Evolutionary conservation across 176 grass and related monocot species (phyloP).

Genomic region (Sorghum bicolor): Sorghum_bicolor_NCBIv3 NC_012872.2:65290001-65290500

Average conservation of each 20-base stretch:
- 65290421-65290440: constrained; percentile 9
- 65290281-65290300: constrained; percentile 97
- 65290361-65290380: constrained; percentile 49
- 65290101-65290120: neutral
- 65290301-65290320: constrained; percentile 83
- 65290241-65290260: constrained; percentile 52
- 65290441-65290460: constrained; percentile 57
- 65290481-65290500: constrained; percentile 87
- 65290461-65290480: constrained; percentile 94
- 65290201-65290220: neutral
- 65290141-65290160: neutral
- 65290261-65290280: constrained; percentile 94
- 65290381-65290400: neutral
- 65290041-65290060: neutral
- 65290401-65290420: constrained; percentile 4
- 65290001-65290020: neutral
- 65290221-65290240: neutral
- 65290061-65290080: neutral
- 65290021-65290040: neutral
- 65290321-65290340: constrained; percentile 85
- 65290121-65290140: neutral
- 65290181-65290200: neutral
- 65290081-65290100: neutral
- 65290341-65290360: constrained; percentile 91
- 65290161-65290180: neutral